phyloP scores from a whole-genome alignment of 495 filamentous ascomycete species.

The Symbiotaphrina buchneri region DNA sequence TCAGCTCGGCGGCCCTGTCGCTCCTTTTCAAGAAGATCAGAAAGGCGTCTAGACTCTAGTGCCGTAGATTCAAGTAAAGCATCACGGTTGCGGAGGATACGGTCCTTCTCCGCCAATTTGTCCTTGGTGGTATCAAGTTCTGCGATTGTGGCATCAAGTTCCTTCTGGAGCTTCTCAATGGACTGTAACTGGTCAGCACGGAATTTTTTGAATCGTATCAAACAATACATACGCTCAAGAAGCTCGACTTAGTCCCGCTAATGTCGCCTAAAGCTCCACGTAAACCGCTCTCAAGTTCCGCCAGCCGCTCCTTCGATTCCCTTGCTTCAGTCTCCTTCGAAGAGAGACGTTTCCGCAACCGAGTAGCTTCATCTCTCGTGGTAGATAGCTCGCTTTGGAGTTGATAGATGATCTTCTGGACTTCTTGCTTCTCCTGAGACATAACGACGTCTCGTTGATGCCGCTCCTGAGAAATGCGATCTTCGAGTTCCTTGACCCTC shows the following conservation, averaged over 20 bases:
- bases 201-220: background rate
- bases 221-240: slow-evolving; percentile 44
- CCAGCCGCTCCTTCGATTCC: slow-evolving; percentile 70
- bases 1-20: slow-evolving; percentile 62
- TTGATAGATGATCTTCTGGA: slow-evolving; percentile 58
- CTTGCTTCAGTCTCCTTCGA: slow-evolving; percentile 69
- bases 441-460: slow-evolving; percentile 73
- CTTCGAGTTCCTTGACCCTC: slow-evolving; percentile 53
- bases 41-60: slow-evolving; percentile 64
- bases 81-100: slow-evolving; percentile 76
- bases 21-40: slow-evolving; percentile 81
- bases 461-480: slow-evolving; percentile 52
- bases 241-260: slow-evolving; percentile 63
- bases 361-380: slow-evolving; percentile 70
- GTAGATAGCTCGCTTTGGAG: slow-evolving; percentile 59
- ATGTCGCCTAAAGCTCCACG: slow-evolving; percentile 67
- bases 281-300: slow-evolving; percentile 73
- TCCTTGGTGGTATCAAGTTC: slow-evolving; percentile 60
- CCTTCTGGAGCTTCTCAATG: slow-evolving; percentile 68
- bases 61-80: slow-evolving; percentile 71
- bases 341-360: slow-evolving; percentile 58
- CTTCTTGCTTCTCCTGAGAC: slow-evolving; percentile 72
- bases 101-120: slow-evolving; percentile 67
- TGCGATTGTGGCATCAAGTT: slow-evolving; percentile 59
- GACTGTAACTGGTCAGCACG: slow-evolving; percentile 20